Evolutionary conservation across 106 monocot genomes (phyloP).

Genomic region (Dendrobium huoshanense): DNA sequence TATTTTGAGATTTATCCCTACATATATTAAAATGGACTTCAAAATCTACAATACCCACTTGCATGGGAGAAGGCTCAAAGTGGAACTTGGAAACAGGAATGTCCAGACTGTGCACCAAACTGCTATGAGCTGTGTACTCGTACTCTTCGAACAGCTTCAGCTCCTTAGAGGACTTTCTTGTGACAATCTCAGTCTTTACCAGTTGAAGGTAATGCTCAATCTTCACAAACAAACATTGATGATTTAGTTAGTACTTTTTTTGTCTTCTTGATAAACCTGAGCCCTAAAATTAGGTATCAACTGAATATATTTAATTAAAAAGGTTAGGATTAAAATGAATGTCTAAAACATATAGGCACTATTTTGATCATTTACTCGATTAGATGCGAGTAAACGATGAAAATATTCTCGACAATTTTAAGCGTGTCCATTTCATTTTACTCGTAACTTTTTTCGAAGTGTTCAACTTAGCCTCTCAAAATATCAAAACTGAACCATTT

Average conservation of each 20-base stretch:
- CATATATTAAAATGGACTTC: neutral
- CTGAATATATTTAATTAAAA: too few species aligned
- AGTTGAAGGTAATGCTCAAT: conserved; percentile 96
- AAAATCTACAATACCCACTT: conserved; percentile 26
- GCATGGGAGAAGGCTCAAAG: conserved; percentile 92
- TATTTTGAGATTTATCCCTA: neutral
- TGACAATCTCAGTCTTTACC: conserved; percentile 74
- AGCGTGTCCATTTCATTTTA: too few species aligned
- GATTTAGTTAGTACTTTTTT: too few species aligned
- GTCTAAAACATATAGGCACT: too few species aligned
- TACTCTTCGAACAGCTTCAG: conserved; percentile 74
- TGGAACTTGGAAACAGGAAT: conserved; percentile 89
- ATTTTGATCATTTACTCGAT: too few species aligned
- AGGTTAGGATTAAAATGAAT: too few species aligned
- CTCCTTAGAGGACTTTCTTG: conserved; percentile 43
- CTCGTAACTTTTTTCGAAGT: too few species aligned
- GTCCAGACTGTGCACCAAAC: conserved; percentile 65
- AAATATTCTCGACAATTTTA: too few species aligned
- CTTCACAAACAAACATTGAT: conserved; percentile 23
- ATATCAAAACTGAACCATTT: too few species aligned
- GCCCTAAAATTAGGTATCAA: too few species aligned
- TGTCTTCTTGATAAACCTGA: too few species aligned
- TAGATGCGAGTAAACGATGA: too few species aligned
- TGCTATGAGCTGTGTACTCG: conserved; percentile 93
- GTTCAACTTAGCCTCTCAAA: neutral